Percentiles rank a stretch among this genome's conserved stretches.
These are phyloP conservation scores for Crithidia bombi DNA, from an alignment of 208 protist species.

Conservation along the genomic window DNA sequence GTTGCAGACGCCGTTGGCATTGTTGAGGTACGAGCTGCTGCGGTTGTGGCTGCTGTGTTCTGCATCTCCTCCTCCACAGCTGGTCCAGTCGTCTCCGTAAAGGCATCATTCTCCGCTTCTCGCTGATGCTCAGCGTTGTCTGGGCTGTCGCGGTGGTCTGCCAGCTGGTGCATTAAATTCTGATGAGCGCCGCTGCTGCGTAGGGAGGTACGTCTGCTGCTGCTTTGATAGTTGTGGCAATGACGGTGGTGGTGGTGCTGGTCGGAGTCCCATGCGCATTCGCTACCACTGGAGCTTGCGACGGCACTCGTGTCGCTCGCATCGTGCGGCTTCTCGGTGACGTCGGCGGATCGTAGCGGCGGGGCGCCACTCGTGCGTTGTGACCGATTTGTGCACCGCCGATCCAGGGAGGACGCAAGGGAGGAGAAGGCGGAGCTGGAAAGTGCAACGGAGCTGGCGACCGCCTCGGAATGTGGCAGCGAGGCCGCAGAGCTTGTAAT, in stretches of 20 bases:
- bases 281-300: neutral
- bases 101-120: neutral
- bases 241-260: neutral
- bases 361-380: neutral
- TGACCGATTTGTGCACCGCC: neutral
- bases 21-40: no score
- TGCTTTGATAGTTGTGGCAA: neutral
- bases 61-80: no score
- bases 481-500: constrained; percentile 6
- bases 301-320: neutral
- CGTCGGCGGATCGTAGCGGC: constrained; percentile 22
- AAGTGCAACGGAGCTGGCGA: constrained; percentile 6
- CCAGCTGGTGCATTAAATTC: neutral
- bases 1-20: no score
- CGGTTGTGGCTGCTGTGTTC: no score
- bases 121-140: neutral
- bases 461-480: constrained; percentile 13
- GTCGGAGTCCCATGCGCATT: no score
- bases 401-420: neutral
- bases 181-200: neutral
- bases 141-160: neutral
- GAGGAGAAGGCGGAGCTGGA: constrained; percentile 16
- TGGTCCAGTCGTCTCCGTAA: neutral
- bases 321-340: constrained; percentile 20
- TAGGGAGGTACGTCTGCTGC: constrained; percentile 7